Evolutionary conservation across 371 early-diverging fungal species (phyloP).

Genomic region (Smittium culicis): DNA sequence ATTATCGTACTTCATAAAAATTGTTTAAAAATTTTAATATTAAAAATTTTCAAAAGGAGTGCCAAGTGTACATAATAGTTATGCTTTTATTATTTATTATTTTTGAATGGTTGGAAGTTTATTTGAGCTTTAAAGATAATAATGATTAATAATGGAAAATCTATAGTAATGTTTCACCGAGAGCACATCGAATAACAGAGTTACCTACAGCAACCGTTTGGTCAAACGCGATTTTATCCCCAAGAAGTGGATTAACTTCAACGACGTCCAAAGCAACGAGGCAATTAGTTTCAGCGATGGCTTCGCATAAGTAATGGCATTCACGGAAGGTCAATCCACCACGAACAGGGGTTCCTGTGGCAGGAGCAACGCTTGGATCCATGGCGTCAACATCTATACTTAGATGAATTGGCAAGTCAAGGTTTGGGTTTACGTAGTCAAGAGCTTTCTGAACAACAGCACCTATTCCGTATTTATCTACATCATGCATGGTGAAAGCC

Average conservation of each 20-base stretch:
- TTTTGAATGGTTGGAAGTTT: too few relatives aligned
- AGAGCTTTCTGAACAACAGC: slow-evolving; percentile 88
- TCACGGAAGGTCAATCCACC: slow-evolving; percentile 88
- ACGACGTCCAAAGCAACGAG: slow-evolving; percentile 87
- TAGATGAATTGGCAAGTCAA: slow-evolving; percentile 74
- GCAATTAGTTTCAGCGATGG: slow-evolving; percentile 70
- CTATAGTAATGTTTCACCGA: slow-evolving; percentile 59
- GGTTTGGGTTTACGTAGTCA: slow-evolving; percentile 70
- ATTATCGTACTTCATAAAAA: too few relatives aligned
- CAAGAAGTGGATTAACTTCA: slow-evolving; percentile 86
- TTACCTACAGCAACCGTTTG: slow-evolving; percentile 82
- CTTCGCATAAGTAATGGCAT: slow-evolving; percentile 84
- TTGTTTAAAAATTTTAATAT: too few relatives aligned
- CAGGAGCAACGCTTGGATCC: slow-evolving; percentile 86
- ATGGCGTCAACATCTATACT: slow-evolving; percentile 93
- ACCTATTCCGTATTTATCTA: slow-evolving; percentile 88
- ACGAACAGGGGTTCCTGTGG: slow-evolving; percentile 91
- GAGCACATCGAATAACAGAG: slow-evolving; percentile 62
- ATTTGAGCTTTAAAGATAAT: neutral
- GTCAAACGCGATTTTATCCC: slow-evolving; percentile 48
- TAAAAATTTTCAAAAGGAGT: too few relatives aligned
- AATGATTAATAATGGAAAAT: neutral
- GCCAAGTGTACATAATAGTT: too few relatives aligned
- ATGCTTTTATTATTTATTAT: too few relatives aligned
- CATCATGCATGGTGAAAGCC: slow-evolving; percentile 93